Evolutionary conservation across 2,329 filamentous ascomycete genomes (phyloP), one percentile per base, ranked within the genome.

Genomic region (Talaromyces sp.): DNA sequence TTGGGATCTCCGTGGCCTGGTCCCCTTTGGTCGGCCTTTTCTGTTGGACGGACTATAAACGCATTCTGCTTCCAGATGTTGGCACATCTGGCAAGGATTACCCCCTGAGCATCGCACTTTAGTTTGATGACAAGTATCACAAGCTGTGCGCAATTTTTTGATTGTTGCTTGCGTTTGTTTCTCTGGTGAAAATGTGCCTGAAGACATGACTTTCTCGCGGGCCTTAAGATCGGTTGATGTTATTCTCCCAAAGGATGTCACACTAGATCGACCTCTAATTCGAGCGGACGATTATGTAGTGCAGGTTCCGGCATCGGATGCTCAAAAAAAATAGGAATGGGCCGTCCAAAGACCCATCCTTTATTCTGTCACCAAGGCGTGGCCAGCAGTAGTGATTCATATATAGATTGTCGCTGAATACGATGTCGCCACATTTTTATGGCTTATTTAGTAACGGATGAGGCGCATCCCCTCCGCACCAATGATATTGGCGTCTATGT

Each of bases 51-150:
- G 27, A 35, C 56, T 58, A 41, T 58, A 58, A 10, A 38, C 17
- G 56, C 56, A 58, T 51, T 38, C 31, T 19, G 31, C 21, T 58
- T 26, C 43, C 46, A 51, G 35, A 21, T 53, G 46, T n/a, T 53
- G 56, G 27, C 56, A 58, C 31, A 27, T 50, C 27, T 50, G 64
- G 56, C 65, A 67, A 10, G 65, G 65, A 29, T 52, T 55, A 11
- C 64, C 64, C 6, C 65, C 65, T 2, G 64, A 66, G 57, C 65
- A 67, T 52, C 64, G 21, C 26, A 43, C 41, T 35, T 57, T 57
- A 21, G 38, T 43, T 57, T 57, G 55, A 35, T 57, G 55, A 43
- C 55, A 57, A n/a, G 27, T 57, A 27, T 57, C 46, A 26, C 56
- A 58, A 10, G 56, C 56, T 19, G 49, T 32, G 56, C 56, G 56